Conservation (phyloP, 108 stramenopile species). For the Cyclostephanos invisitatus region DNA sequence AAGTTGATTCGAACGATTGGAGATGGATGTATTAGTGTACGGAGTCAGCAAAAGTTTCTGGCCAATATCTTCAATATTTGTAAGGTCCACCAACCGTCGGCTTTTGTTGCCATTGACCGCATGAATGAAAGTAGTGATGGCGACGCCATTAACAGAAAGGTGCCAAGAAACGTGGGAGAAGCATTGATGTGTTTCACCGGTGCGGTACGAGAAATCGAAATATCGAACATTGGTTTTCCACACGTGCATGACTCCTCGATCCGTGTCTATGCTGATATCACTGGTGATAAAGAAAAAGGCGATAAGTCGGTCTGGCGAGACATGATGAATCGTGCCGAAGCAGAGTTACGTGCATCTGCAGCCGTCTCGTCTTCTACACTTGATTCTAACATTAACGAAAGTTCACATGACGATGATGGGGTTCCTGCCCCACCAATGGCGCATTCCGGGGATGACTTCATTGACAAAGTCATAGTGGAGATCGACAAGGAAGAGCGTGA, state of each 20-base stretch:
- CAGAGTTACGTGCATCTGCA: conserved; percentile 55
- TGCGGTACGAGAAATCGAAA: conserved; percentile 66
- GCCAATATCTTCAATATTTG: conserved; percentile 78
- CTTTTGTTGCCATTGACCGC: conserved; percentile 77
- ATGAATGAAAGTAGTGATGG: conserved; percentile 50
- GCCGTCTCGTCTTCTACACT: conserved; percentile 27
- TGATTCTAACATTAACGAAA: conserved; percentile 8
- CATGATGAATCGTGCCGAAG: conserved; percentile 58
- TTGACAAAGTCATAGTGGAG: conserved; percentile 67
- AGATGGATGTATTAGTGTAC: conserved; percentile 70
- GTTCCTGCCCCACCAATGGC: conserved; percentile 40
- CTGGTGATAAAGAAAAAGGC: conserved; percentile 24
- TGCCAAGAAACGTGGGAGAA: conserved; percentile 15
- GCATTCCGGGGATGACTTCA: conserved; percentile 56
- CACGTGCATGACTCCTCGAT: conserved; percentile 65
- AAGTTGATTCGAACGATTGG: conserved; percentile 60
- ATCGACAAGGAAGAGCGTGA: conserved; percentile 77
- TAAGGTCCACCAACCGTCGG: conserved; percentile 60
- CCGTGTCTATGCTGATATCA: conserved; percentile 45
- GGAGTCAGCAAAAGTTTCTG: conserved; percentile 86
- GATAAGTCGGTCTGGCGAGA: conserved; percentile 68
- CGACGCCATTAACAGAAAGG: conserved; percentile 24
- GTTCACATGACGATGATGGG: conserved; percentile 17
- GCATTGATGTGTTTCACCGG: conserved; percentile 26
- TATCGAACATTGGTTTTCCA: conserved; percentile 74